phyloP scores from a whole-genome alignment of 2,329 filamentous ascomycete species.

The Arthrobotrys sinensis region DNA sequence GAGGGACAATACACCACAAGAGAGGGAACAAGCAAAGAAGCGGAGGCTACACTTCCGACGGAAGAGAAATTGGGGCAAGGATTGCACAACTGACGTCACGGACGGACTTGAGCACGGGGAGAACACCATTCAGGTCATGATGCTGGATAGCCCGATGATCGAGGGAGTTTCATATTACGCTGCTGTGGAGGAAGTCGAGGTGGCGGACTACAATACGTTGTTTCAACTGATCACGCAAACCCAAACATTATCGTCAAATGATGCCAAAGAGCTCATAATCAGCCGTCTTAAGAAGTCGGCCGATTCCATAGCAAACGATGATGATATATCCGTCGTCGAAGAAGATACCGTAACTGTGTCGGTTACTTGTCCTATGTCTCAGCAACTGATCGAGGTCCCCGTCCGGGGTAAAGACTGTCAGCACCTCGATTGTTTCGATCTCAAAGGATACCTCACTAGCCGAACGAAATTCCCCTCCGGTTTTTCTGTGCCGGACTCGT shows the following conservation, averaged over 20 bases:
- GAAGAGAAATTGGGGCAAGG: constrained; percentile 81
- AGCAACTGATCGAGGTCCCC: constrained; percentile 77
- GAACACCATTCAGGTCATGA: constrained; percentile 75
- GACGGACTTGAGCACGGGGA: constrained; percentile 72
- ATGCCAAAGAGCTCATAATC: constrained; percentile 65
- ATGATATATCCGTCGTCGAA: constrained; percentile 72
- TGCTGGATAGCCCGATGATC: constrained; percentile 66
- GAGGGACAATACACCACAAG: constrained; percentile 66
- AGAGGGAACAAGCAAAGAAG: constrained; percentile 76
- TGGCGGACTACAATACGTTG: constrained; percentile 67
- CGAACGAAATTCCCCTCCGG: constrained; percentile 71
- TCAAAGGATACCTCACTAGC: constrained; percentile 83
- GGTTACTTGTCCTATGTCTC: constrained; percentile 70
- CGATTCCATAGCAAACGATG: constrained; percentile 70
- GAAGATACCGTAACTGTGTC: constrained; percentile 69
- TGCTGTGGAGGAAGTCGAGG: constrained; percentile 51
- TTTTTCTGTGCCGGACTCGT: constrained; percentile 73
- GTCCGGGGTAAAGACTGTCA: constrained; percentile 79
- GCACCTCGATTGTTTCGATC: constrained; percentile 91
- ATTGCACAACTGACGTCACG: constrained; percentile 83
- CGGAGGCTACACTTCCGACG: constrained; percentile 74
- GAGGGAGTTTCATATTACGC: constrained; percentile 41
- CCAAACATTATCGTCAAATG: not conserved
- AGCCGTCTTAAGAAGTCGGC: constrained; percentile 68
- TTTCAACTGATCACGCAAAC: constrained; percentile 62